These are phyloP conservation scores for Fusarium tuaranense DNA, from an alignment of 2,329 filamentous ascomycete genomes.

Conservation along the genomic window DNA sequence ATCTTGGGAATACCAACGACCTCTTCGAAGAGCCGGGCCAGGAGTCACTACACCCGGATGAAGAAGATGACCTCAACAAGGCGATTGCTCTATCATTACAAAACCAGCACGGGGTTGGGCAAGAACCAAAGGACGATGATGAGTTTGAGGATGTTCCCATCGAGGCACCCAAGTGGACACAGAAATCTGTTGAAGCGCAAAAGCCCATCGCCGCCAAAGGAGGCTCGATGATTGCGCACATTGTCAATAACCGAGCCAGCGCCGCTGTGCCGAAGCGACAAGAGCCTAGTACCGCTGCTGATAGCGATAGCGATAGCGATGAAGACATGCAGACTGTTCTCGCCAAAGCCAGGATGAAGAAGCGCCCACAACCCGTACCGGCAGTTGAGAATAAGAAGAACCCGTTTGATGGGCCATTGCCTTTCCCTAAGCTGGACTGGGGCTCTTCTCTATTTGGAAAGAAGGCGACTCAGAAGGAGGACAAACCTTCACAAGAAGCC, in stretches of 20 bases:
- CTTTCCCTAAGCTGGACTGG: slow-evolving; percentile 88
- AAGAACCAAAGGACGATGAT: slow-evolving; percentile 54
- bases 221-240: slow-evolving; percentile 75
- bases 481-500: slow-evolving; percentile 30
- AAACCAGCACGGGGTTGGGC: slow-evolving; percentile 63
- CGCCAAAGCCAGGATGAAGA: slow-evolving; percentile 74
- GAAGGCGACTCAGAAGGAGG: slow-evolving; percentile 46
- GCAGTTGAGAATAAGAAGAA: slow-evolving; percentile 67
- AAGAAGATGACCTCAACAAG: slow-evolving; percentile 74
- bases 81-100: slow-evolving; percentile 90
- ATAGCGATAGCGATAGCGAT: slow-evolving; percentile 82
- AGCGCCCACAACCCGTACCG: slow-evolving; percentile 56
- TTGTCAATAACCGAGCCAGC: slow-evolving; percentile 79
- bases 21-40: slow-evolving; percentile 48
- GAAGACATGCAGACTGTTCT: slow-evolving; percentile 84
- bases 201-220: slow-evolving; percentile 64
- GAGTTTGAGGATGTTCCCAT: slow-evolving; percentile 64
- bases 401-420: slow-evolving; percentile 82
- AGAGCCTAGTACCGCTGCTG: slow-evolving; percentile 29
- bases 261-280: slow-evolving; percentile 64
- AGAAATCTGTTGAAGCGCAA: slow-evolving; percentile 62
- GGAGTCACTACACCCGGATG: slow-evolving; percentile 53
- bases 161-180: slow-evolving; percentile 64
- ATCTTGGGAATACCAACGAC: slow-evolving; percentile 39
- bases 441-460: slow-evolving; percentile 70